phyloP scores from a whole-genome alignment of 768 basidiomycete species.

The Amanita jacksonii region DNA sequence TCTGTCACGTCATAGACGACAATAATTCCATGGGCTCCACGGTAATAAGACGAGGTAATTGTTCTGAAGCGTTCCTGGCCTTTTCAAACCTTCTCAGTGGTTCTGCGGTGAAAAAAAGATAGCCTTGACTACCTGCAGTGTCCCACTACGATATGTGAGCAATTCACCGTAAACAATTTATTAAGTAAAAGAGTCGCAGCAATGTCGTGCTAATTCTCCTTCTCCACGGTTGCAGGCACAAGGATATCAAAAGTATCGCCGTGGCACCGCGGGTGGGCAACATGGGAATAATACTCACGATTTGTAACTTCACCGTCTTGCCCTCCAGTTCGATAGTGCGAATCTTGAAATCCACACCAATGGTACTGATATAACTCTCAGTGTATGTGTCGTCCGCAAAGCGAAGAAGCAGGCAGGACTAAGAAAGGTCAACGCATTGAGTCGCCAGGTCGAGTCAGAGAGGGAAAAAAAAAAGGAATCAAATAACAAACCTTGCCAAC shows the following conservation, averaged over 20 bases:
- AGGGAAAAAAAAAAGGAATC: conserved; percentile 12
- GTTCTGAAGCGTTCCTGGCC: conserved; percentile 98
- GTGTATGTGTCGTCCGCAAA: conserved; percentile 97
- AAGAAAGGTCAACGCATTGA: conserved; percentile 6
- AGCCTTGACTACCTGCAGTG: conserved; percentile 65
- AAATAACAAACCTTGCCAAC: conserved; percentile 84
- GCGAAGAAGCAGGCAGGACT: conserved; percentile 89
- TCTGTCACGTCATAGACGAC: conserved; percentile 99
- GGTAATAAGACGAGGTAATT: conserved; percentile 99
- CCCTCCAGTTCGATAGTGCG: conserved; percentile 97
- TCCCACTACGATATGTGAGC: conserved; percentile 74
- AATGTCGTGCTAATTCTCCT: too few species aligned
- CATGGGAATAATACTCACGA: conserved; percentile 49
- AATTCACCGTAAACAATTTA: too few species aligned
- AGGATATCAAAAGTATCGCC: too few species aligned
- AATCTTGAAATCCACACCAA: conserved; percentile 99
- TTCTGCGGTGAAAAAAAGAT: neutral
- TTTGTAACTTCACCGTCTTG: conserved; percentile 97
- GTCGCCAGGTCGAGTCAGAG: conserved; percentile 9
- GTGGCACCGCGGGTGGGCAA: conserved; percentile 6
- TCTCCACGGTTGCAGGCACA: too few species aligned
- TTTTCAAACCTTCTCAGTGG: conserved; percentile 17
- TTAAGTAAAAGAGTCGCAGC: too few species aligned
- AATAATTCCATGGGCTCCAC: conserved; percentile 97
- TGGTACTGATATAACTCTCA: conserved; percentile 94